Evolutionary conservation across 2,329 filamentous ascomycete genomes (phyloP), one percentile per base, ranked within the genome.

Genomic region (Penicillium italicum): DNA sequence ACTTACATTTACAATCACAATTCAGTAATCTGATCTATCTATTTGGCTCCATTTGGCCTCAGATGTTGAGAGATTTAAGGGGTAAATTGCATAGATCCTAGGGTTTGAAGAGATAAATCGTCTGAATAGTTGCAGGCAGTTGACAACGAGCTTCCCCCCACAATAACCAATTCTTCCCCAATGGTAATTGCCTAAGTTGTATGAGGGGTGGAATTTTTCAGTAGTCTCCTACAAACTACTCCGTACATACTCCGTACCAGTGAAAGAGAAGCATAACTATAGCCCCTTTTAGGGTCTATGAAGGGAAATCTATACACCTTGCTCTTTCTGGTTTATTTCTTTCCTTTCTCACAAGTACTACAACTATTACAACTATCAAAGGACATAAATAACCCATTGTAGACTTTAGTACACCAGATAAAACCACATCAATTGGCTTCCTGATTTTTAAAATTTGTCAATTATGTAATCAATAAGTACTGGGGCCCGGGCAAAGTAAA

Each of bases 401-500:
- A 24, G 10, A 26, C 8, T 16, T 20, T 12, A 22, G 5, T 24
- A 26, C 11, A 41, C 6, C 38, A 5, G 22, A 24, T 24, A n/a
- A n/a, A n/a, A n/a, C n/a, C n/a, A n/a, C n/a, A n/a, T n/a, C n/a
- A n/a, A n/a, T n/a, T n/a, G n/a, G n/a, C n/a, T n/a, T n/a, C n/a
- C n/a, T n/a, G n/a, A 30, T 33, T 48, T 53, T 9, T 14, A 53
- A 40, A 36, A n/a, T n/a, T 36, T 22, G 5, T 20, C 6, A 8
- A 30, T 55, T 55, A 55, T 51, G 53, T 55, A 55, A 55, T 38
- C 40, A 16, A n/a, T 26, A n/a, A 40, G 47, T 34, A 33, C 31
- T 22, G 31, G 42, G 28, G 12, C 26, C 28, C 33, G 14, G 26
- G 8, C 31, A 34, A 28, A 45, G 61, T 63, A 64, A 64, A 63